phyloP scores from a whole-genome alignment of 2,329 filamentous ascomycete species.

The Trichoderma endophyticum region DNA sequence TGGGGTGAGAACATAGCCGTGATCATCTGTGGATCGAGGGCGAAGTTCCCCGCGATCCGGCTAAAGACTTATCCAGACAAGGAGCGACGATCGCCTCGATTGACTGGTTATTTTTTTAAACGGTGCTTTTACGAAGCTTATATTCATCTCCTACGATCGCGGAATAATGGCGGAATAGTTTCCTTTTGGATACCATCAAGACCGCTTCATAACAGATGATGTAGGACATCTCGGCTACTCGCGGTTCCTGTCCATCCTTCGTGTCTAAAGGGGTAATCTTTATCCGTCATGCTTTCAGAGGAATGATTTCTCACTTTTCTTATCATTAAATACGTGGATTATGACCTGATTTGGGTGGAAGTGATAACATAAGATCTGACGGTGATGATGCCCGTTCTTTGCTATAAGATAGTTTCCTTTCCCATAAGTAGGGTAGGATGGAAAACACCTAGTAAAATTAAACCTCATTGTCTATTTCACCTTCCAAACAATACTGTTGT shows the following conservation, averaged over 20 bases:
- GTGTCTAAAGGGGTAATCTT: background rate
- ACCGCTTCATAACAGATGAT: background rate
- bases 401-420: background rate
- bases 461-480: background rate
- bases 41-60: background rate
- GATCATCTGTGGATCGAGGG: background rate
- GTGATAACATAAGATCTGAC: background rate
- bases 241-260: background rate
- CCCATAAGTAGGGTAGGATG: no score
- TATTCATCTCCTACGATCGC: background rate
- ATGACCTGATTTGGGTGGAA: background rate
- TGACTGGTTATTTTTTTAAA: background rate
- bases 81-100: background rate
- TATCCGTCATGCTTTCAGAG: background rate
- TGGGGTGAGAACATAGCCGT: background rate
- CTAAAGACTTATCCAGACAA: slow-evolving; percentile 12
- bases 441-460: background rate
- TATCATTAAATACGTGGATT: background rate
- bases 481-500: background rate
- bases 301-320: background rate
- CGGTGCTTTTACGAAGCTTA: background rate
- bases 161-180: background rate
- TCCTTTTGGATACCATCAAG: background rate
- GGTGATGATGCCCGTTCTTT: background rate
- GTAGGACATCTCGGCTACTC: background rate